Percentiles rank a stretch among this genome's conserved stretches.
These are phyloP conservation scores for Colletotrichum abscissum DNA, from an alignment of 2,329 filamentous ascomycete genomes.

Conservation along the genomic window DNA sequence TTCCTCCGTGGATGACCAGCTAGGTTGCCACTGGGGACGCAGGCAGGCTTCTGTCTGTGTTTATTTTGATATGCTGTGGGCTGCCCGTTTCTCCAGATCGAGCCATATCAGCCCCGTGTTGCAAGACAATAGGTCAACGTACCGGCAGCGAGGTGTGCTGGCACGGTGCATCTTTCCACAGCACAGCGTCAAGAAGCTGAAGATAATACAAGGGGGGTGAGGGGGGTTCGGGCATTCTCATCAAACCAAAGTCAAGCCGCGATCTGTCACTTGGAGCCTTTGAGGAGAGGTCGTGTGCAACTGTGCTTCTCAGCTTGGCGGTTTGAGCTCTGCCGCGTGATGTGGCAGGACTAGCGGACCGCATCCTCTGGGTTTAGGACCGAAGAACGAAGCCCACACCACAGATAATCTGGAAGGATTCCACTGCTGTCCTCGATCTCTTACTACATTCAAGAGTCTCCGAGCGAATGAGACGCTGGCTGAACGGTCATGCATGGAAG, in stretches of 20 bases:
- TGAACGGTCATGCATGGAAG: slow-evolving; percentile 34
- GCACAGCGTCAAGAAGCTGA: background rate
- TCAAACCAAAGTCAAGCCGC: slow-evolving; percentile 20
- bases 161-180: background rate
- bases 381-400: background rate
- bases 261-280: slow-evolving; percentile 11
- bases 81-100: background rate
- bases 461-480: slow-evolving; percentile 2
- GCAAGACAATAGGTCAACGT: slow-evolving; percentile 8
- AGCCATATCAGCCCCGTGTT: background rate
- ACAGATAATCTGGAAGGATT: slow-evolving; percentile 19
- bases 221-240: background rate
- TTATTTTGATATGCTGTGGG: slow-evolving; percentile 3
- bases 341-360: slow-evolving; percentile 16
- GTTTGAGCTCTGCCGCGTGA: slow-evolving; percentile 24
- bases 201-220: background rate
- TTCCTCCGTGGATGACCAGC: slow-evolving; percentile 1
- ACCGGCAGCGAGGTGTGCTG: background rate
- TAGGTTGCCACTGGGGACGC: slow-evolving; percentile 15
- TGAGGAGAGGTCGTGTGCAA: slow-evolving; percentile 5
- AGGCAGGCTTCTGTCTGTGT: slow-evolving; percentile 6
- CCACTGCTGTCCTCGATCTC: background rate
- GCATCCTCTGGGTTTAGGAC: background rate
- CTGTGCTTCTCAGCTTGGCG: slow-evolving; percentile 29
- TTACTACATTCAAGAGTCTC: background rate